Conservation (phyloP, 805 yeast genomes). For the Yarrowia yakushimensis region DNA sequence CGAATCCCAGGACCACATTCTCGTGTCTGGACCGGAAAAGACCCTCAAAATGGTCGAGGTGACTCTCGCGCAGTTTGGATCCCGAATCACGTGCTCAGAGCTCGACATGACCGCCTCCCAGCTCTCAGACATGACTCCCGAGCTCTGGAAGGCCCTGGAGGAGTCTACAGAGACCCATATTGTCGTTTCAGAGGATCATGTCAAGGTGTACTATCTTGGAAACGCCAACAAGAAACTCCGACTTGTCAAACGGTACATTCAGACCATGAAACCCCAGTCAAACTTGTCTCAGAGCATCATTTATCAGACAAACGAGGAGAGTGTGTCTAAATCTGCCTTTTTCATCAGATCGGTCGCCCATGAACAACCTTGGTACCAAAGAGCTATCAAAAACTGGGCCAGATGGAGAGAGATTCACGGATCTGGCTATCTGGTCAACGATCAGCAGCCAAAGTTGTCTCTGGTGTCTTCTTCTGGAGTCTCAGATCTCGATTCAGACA, state of each 20-base stretch:
- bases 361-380: background rate
- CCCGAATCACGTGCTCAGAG: background rate
- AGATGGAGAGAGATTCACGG: conserved; percentile 12
- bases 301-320: background rate
- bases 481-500: background rate
- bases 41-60: background rate
- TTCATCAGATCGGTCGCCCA: background rate
- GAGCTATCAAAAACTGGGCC: background rate
- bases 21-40: background rate
- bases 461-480: background rate
- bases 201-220: background rate
- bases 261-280: background rate
- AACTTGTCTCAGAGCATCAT: background rate
- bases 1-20: background rate
- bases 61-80: background rate
- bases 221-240: background rate
- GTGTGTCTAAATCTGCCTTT: background rate
- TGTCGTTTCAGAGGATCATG: background rate
- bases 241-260: background rate
- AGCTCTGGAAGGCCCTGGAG: background rate
- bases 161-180: background rate
- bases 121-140: background rate
- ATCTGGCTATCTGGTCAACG: background rate
- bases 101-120: background rate
- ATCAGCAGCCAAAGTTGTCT: background rate